Conservation (phyloP, 2,329 filamentous ascomycete species). For the Phialocephala subalpina region DNA sequence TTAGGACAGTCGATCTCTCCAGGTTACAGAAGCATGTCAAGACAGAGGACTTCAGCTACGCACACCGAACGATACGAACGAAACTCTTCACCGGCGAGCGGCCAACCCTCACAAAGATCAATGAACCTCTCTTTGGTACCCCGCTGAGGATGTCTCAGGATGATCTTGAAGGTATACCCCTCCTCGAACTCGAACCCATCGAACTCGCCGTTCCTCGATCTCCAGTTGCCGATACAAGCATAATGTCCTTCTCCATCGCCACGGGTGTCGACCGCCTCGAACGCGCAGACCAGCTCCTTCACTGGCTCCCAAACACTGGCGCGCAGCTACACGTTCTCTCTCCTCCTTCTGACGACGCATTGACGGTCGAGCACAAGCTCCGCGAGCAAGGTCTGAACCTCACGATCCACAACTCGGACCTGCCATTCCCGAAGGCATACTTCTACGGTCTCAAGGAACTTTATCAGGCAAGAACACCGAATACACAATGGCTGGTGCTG, state of each 20-base stretch:
- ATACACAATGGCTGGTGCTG: conserved; percentile 39
- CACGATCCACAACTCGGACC: conserved; percentile 24
- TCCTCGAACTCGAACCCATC: conserved; percentile 21
- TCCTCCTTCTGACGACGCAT: conserved; percentile 19
- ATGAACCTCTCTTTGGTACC: conserved; percentile 26
- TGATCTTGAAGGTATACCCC: conserved; percentile 17
- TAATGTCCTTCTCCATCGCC: conserved; percentile 38
- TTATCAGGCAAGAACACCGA: conserved; percentile 33
- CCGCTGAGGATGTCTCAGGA: conserved; percentile 20
- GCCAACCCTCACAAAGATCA: conserved; percentile 27
- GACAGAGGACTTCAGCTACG: conserved; percentile 30
- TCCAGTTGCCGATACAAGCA: conserved; percentile 32
- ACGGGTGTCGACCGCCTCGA: conserved; percentile 34
- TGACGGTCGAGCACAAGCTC: conserved; percentile 26
- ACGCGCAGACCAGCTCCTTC: conserved; percentile 34
- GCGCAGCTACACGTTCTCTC: conserved; percentile 34
- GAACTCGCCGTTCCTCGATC: conserved; percentile 30
- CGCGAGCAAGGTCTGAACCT: conserved; percentile 29
- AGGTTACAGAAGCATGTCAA: conserved; percentile 29
- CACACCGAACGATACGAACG: conserved; percentile 30
- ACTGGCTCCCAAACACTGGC: conserved; percentile 36
- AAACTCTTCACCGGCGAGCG: conserved; percentile 21
- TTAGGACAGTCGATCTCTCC: conserved; percentile 21
- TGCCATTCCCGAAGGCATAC: conserved; percentile 32
- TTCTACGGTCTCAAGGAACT: conserved; percentile 39